Evolutionary conservation across 2,329 filamentous ascomycete species (phyloP).

Genomic region (Aspergillus texensis): DNA sequence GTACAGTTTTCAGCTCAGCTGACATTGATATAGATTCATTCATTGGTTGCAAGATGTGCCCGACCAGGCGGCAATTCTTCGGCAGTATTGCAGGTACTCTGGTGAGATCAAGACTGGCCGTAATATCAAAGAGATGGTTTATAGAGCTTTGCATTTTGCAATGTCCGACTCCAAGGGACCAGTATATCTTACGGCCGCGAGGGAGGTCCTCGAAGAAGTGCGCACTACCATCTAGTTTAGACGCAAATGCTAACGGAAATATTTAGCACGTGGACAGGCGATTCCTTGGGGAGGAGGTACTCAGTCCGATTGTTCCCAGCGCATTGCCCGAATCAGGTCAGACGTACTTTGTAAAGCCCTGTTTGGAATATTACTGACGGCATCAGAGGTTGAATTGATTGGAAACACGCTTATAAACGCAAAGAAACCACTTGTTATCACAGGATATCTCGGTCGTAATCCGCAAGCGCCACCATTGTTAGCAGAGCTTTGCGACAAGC

Average conservation of each 20-base stretch:
- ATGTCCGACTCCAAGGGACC: constrained; percentile 74
- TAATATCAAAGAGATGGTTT: constrained; percentile 86
- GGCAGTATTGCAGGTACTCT: constrained; percentile 80
- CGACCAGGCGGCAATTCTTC: constrained; percentile 74
- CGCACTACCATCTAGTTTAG: background rate
- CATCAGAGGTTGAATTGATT: constrained; percentile 38
- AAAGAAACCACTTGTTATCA: constrained; percentile 51
- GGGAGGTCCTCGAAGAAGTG: constrained; percentile 71
- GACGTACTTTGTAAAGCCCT: background rate
- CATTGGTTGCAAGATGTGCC: constrained; percentile 83
- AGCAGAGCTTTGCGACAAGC: background rate
- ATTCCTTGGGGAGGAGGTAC: background rate
- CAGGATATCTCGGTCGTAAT: constrained; percentile 54
- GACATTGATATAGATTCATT: constrained; percentile 34
- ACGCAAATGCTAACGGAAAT: background rate
- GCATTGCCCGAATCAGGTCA: constrained; percentile 10
- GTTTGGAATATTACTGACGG: background rate
- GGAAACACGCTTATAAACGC: constrained; percentile 45
- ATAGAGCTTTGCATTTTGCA: constrained; percentile 78
- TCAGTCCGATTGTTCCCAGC: background rate
- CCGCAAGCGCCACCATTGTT: constrained; percentile 33
- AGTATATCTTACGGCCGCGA: constrained; percentile 73
- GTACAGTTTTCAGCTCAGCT: background rate
- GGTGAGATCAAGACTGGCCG: constrained; percentile 79
- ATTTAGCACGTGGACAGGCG: background rate